These are phyloP conservation scores for Trametes coccinea DNA, from an alignment of 768 basidiomycete genomes.

Conservation along the genomic window DNA sequence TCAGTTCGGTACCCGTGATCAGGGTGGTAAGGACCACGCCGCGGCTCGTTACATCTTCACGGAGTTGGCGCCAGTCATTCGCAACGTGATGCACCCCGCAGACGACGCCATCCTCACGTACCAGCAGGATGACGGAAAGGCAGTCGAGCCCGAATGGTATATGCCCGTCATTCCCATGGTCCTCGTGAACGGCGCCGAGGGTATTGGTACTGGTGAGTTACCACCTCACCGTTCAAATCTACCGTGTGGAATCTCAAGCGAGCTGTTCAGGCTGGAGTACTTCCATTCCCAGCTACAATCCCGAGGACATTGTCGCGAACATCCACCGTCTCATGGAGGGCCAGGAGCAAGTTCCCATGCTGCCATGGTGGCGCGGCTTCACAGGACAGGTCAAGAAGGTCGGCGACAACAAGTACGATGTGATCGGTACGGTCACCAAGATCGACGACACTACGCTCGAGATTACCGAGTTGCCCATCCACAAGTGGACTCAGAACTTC, in stretches of 20 bases:
- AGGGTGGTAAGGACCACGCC: conserved; percentile 96
- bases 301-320: conserved; percentile 85
- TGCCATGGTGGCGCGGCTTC: conserved; percentile 98
- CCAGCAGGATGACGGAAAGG: conserved; percentile 75
- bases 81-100: conserved; percentile 73
- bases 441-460: conserved; percentile 87
- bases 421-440: conserved; percentile 72
- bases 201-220: conserved; percentile 88
- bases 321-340: conserved; percentile 82
- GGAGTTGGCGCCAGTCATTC: conserved; percentile 68
- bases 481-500: conserved; percentile 92
- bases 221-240: not conserved
- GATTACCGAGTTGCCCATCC: conserved; percentile 93
- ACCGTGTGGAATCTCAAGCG: not conserved
- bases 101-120: conserved; percentile 87
- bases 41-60: conserved; percentile 97
- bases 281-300: conserved; percentile 88
- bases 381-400: conserved; percentile 81
- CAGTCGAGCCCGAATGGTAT: conserved; percentile 94
- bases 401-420: conserved; percentile 84
- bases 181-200: conserved; percentile 92
- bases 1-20: conserved; percentile 92
- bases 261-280: conserved; percentile 87
- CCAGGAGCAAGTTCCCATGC: conserved; percentile 83
- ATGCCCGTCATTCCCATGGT: conserved; percentile 88